Percentiles rank a stretch among this genome's conserved stretches.
These are phyloP conservation scores for Microascus cirrosus DNA, from an alignment of 2,329 filamentous ascomycete species.

Conservation along the genomic window DNA sequence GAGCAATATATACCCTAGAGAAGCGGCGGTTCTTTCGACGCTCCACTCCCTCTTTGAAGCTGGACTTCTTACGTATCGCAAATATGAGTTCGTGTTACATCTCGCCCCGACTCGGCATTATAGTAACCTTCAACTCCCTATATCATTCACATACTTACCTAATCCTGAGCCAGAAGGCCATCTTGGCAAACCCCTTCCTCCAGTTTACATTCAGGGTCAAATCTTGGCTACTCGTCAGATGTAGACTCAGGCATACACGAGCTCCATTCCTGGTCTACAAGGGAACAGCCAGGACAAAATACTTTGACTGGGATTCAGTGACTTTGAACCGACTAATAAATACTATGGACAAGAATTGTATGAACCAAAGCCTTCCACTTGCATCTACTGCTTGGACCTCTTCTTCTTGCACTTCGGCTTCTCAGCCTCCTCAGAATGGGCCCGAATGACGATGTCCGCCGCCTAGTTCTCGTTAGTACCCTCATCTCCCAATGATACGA, in stretches of 20 bases:
- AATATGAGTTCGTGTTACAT: background rate
- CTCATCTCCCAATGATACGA: background rate
- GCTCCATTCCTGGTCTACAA: background rate
- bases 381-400: background rate
- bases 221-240: no score
- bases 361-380: background rate
- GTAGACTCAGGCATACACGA: no score
- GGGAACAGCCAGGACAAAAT: no score
- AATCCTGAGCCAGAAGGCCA: no score
- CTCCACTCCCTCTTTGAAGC: background rate
- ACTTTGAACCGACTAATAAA: background rate
- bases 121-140: no score
- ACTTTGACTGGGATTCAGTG: no score
- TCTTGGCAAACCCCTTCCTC: no score
- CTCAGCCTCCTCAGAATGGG: constrained; percentile 1
- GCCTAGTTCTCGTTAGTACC: constrained; percentile 1
- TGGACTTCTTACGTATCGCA: background rate
- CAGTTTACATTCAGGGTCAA: no score
- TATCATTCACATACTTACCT: no score
- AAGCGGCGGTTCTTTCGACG: background rate
- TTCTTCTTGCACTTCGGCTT: constrained; percentile 2
- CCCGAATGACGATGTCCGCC: constrained; percentile 5
- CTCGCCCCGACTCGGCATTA: background rate
- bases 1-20: background rate
- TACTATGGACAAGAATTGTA: background rate